Evolutionary conservation across 306 rosid species (phyloP), one percentile per base, ranked within the genome.

Genomic region (Quercus glauca): DNA sequence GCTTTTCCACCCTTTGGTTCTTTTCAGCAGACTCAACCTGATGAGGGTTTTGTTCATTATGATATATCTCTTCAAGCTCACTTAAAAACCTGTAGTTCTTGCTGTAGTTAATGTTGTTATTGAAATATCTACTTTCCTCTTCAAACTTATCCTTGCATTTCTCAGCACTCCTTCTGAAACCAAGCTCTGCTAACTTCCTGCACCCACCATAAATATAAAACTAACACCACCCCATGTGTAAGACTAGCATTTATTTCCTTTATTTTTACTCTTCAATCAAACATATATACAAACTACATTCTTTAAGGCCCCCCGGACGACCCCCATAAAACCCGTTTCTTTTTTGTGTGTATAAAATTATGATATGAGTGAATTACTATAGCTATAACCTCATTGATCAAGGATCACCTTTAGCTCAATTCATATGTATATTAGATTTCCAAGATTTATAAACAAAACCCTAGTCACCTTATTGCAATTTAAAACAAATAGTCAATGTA

Each of bases 61-160:
- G 90, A 76, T 86, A 91, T 51, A 92, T 81, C 82, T 80, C 86
- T 70, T 94, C 92, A 9, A 89, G 90, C 80, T 94, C 98, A 56
- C 79, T 83, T 20, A 84, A 76, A 51, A 86, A 84, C 74, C 90
- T 83, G 79, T 61, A 85, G 75, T n/a, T 89, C 78, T 91, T 91
- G 79, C 67, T 63, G 81, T 57, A 77, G 80, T 85, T 88, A 69
- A 76, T 88, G 87, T 81, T 81, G 81, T 0, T 29, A 85, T 71
- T 86, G 80, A 94, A 89, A 79, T 80, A 89, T 53, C 92, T 80
- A 67, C 85, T 90, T 55, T 94, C 98, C 25, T 92, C 93, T 76
- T 94, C 98, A 67, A 89, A 94, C 78, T 87, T 94, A 76, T 92
- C 96, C 81, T 92, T 94, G 76, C 98, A 94, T 28, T 87, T 94